These are phyloP conservation scores for Nyctanthes arbortristis DNA, from an alignment of 257 asterid species.

Conservation along the genomic window DNA sequence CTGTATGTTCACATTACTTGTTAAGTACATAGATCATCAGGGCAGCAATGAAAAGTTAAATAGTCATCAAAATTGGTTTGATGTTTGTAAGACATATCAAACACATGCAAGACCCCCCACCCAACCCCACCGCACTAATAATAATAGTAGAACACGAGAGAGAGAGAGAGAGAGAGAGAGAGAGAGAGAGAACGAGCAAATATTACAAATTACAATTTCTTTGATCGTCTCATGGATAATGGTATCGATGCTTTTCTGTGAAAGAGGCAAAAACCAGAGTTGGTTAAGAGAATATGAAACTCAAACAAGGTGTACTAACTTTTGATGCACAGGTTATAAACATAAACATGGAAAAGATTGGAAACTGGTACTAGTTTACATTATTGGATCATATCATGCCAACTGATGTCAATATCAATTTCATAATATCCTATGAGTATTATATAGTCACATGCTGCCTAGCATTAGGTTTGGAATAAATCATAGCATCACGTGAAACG, in stretches of 20 bases:
- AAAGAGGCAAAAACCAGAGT: not conserved
- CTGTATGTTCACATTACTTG: conserved; percentile 43
- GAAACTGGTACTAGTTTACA: not conserved
- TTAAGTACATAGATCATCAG: not conserved
- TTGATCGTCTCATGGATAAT: not conserved
- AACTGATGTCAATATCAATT: not conserved
- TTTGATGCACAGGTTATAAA: not conserved
- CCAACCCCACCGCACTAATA: not conserved
- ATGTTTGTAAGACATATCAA: not conserved
- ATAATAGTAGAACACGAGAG: too few species aligned
- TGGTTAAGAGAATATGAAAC: not conserved
- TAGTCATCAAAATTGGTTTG: not conserved
- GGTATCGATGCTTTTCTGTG: not conserved
- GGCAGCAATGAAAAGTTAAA: conserved; percentile 19
- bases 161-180: too few species aligned
- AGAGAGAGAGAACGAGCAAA: not conserved
- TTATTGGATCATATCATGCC: too few species aligned
- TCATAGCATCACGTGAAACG: not conserved
- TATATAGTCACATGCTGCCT: not conserved
- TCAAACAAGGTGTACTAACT: not conserved
- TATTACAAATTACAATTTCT: not conserved
- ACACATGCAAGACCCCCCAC: not conserved
- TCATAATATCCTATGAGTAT: not conserved
- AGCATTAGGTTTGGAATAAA: not conserved
- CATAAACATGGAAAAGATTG: not conserved